Conservation (phyloP, 2,329 filamentous ascomycete genomes). For the Colletotrichum lupini region DNA sequence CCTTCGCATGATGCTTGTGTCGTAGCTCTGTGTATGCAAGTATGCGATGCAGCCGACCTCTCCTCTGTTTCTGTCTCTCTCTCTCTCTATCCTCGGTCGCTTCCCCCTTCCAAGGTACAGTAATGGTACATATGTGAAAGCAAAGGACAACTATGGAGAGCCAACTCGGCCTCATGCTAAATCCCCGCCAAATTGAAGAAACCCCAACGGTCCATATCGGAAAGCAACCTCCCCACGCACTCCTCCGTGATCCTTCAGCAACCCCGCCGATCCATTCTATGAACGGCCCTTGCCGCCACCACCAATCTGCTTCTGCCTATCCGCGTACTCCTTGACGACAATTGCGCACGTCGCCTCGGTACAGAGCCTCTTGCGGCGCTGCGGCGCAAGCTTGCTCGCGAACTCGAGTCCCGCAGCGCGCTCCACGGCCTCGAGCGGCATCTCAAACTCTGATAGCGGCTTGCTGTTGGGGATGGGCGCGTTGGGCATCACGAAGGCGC, state of each 20-base stretch:
- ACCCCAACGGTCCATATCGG: background rate
- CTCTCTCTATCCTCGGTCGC: background rate
- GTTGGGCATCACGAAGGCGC: slow-evolving; percentile 95
- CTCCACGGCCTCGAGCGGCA: slow-evolving; percentile 92
- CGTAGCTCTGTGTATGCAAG: slow-evolving; percentile 11
- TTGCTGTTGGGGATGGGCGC: slow-evolving; percentile 88
- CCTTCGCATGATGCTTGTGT: slow-evolving; percentile 23
- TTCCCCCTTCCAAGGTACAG: background rate
- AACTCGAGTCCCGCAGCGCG: slow-evolving; percentile 93
- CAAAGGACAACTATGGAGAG: background rate
- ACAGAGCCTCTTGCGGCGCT: slow-evolving; percentile 83
- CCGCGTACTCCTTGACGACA: slow-evolving; percentile 81
- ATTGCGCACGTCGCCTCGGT: slow-evolving; percentile 87
- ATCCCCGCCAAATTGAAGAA: background rate
- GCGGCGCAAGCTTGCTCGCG: slow-evolving; percentile 78
- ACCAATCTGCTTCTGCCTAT: slow-evolving; percentile 69
- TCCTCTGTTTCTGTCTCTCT: background rate
- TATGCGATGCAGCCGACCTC: background rate
- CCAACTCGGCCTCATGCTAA: slow-evolving; percentile 9
- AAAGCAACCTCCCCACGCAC: background rate
- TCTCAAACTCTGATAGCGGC: slow-evolving; percentile 91
- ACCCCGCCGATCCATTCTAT: background rate
- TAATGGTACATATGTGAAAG: slow-evolving; percentile 32
- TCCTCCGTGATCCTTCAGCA: background rate
- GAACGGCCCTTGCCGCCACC: slow-evolving; percentile 43